Percentiles rank a stretch among this genome's conserved stretches.
These are phyloP conservation scores for Heliosperma pusillum DNA, from an alignment of 148 eudicot species.

Conservation along the genomic window DNA sequence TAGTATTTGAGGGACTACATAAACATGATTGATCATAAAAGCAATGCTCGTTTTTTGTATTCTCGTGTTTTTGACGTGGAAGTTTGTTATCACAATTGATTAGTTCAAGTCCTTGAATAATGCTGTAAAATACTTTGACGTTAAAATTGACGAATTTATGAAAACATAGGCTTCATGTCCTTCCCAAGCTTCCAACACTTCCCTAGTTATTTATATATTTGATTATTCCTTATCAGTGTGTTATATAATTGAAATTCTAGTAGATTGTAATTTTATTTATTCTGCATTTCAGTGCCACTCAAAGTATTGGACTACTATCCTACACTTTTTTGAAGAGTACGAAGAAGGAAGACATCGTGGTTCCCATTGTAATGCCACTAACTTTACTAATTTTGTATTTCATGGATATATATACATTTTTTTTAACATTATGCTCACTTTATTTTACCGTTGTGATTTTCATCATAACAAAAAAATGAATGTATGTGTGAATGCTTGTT, in stretches of 20 bases:
- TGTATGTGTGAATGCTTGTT: not conserved
- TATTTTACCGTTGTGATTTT: not conserved
- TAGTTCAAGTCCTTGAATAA: not conserved
- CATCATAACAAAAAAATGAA: not conserved
- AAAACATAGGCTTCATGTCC: not conserved
- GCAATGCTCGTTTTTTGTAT: not conserved
- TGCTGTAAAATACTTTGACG: not conserved
- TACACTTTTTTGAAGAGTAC: conserved; percentile 88
- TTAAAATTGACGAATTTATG: too few species aligned
- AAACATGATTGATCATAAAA: not conserved
- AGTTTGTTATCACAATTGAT: not conserved
- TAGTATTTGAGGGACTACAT: not conserved
- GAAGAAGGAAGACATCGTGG: conserved; percentile 93
- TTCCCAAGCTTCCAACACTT: not conserved
- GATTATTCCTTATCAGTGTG: not conserved
- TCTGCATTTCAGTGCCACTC: conserved; percentile 38
- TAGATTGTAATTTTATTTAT: conserved; percentile 6
- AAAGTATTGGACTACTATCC: conserved; percentile 86
- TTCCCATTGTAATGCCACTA: conserved; percentile 72
- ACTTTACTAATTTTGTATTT: not conserved
- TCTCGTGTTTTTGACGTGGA: not conserved
- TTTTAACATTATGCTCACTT: not conserved
- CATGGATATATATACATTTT: not conserved
- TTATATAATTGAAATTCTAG: conserved; percentile 1
- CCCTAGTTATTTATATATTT: conserved; percentile 13